Conservation (phyloP, 441 rosid species). For the Hypseocharis bilobata region DNA sequence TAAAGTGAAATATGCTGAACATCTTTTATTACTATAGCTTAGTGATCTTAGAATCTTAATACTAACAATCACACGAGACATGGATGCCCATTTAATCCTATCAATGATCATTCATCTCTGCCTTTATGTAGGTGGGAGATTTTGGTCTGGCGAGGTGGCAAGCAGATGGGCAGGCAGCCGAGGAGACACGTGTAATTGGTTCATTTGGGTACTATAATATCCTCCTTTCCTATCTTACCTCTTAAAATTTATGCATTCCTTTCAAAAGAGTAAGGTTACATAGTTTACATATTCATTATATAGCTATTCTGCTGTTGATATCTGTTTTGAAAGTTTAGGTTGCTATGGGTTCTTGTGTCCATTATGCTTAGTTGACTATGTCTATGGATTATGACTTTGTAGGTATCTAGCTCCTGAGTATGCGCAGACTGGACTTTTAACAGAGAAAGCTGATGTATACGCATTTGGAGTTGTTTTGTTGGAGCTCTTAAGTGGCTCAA, state of each 20-base stretch:
- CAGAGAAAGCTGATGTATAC: constrained; percentile 47
- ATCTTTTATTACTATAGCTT: no score
- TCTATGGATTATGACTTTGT: neutral
- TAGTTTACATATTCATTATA: no score
- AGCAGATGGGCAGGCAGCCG: constrained; percentile 40
- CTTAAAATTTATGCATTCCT: neutral
- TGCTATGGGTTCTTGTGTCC: no score
- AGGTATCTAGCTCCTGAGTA: constrained; percentile 55
- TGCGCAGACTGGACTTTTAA: constrained; percentile 40
- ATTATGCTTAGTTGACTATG: no score
- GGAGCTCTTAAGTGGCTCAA: constrained; percentile 40
- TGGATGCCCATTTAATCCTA: no score
- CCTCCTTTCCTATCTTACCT: neutral
- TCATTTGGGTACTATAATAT: constrained; percentile 40
- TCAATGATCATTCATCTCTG: neutral
- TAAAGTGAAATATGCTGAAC: no score
- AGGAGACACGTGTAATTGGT: constrained; percentile 40
- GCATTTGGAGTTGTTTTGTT: constrained; percentile 44
- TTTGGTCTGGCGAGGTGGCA: constrained; percentile 55
- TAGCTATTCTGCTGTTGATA: no score
- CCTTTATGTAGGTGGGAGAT: constrained; percentile 50
- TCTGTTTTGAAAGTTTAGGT: no score
- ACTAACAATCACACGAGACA: no score
- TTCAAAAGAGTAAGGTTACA: neutral
- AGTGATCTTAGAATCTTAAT: no score